Conservation (phyloP, 1,284 basidiomycete genomes). For the Tilletia horrida region DNA sequence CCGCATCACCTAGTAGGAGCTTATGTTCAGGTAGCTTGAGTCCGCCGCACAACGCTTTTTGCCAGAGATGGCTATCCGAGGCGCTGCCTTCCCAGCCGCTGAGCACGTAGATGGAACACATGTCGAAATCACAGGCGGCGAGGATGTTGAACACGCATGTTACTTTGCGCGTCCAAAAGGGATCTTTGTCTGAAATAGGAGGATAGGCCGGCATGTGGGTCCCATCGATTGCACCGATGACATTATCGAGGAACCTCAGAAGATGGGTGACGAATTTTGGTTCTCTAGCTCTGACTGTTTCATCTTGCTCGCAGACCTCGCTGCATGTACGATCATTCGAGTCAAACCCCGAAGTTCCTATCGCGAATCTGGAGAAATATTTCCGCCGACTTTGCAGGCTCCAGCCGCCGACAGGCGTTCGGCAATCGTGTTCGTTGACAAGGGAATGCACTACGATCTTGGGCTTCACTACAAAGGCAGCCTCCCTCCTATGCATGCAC, state of each 20-base stretch:
- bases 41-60: neutral
- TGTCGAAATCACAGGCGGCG: slow-evolving; percentile 46
- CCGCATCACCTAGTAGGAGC: neutral
- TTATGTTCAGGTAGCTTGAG: neutral
- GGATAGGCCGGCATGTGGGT: slow-evolving; percentile 43
- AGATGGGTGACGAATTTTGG: no score
- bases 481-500: no score
- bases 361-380: no score
- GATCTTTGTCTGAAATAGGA: slow-evolving; percentile 24
- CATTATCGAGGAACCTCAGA: neutral
- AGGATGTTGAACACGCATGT: slow-evolving; percentile 50
- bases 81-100: slow-evolving; percentile 57
- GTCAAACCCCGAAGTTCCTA: no score
- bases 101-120: slow-evolving; percentile 54
- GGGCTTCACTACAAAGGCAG: no score
- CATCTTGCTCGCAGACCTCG: no score
- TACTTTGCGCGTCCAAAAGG: slow-evolving; percentile 49
- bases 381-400: no score
- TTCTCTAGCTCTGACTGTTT: no score
- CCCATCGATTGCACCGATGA: slow-evolving; percentile 52
- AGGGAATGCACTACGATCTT: no score
- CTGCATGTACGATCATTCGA: no score
- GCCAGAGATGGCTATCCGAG: slow-evolving; percentile 35
- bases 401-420: no score
- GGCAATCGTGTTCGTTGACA: no score